Percentiles rank a stretch among this genome's conserved stretches.
phyloP scores from a whole-genome alignment of 2,329 filamentous ascomycete genomes.

The Mycogone perniciosa region DNA sequence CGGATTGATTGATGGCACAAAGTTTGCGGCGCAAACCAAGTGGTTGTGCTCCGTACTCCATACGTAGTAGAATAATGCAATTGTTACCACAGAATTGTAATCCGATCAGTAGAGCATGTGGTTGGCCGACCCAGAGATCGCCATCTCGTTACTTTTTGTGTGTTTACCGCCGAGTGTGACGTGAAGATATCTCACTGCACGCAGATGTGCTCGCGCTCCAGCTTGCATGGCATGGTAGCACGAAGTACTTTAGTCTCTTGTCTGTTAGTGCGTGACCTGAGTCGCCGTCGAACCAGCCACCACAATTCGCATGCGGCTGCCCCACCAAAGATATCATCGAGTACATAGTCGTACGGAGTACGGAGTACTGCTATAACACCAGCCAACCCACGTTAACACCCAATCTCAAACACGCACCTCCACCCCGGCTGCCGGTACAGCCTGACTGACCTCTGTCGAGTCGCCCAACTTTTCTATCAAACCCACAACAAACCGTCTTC shows the following conservation, averaged over 20 bases:
- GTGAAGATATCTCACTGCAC: neutral
- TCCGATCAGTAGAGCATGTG: too few species aligned
- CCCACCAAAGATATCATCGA: slow-evolving; percentile 1
- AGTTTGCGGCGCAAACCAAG: neutral
- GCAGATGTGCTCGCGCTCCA: too few species aligned
- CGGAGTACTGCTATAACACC: slow-evolving; percentile 10
- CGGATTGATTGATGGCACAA: neutral
- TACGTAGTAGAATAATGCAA: too few species aligned
- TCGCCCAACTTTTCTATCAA: slow-evolving; percentile 13
- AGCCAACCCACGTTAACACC: neutral
- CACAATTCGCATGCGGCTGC: slow-evolving; percentile 7
- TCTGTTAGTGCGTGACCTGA: slow-evolving; percentile 11
- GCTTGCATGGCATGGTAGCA: neutral
- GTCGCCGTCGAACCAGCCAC: slow-evolving; percentile 6
- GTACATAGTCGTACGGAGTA: too few species aligned
- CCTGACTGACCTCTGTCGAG: slow-evolving; percentile 11
- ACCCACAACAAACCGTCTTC: slow-evolving; percentile 4
- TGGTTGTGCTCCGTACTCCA: neutral
- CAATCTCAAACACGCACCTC: slow-evolving; percentile 6
- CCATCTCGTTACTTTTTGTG: neutral
- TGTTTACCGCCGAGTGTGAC: too few species aligned
- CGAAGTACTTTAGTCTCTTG: neutral
- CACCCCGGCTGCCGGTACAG: slow-evolving; percentile 12
- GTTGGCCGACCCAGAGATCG: too few species aligned
- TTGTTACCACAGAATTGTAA: too few species aligned